These are phyloP conservation scores for Alternaria atra DNA, from an alignment of 2,329 filamentous ascomycete genomes.

Conservation along the genomic window DNA sequence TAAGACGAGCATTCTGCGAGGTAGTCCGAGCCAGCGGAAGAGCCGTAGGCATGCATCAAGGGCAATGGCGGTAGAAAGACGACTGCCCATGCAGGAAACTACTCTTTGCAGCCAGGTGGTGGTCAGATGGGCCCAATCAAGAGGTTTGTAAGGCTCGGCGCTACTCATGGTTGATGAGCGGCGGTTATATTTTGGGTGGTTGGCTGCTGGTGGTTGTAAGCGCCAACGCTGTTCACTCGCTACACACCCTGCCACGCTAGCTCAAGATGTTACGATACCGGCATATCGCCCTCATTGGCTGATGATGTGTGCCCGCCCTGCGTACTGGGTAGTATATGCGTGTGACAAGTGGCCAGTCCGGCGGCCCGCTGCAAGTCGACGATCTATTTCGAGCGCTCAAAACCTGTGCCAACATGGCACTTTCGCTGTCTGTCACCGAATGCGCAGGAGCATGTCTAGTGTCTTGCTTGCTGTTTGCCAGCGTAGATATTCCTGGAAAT, in stretches of 20 bases:
- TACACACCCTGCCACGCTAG: constrained; percentile 35
- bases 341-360: constrained; percentile 38
- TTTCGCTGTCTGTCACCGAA: constrained; percentile 19
- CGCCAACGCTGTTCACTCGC: constrained; percentile 45
- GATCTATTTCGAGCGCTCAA: constrained; percentile 46
- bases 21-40: constrained; percentile 16
- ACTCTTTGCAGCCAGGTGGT: constrained; percentile 38
- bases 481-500: neutral
- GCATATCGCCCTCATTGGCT: constrained; percentile 38
- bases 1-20: constrained; percentile 36
- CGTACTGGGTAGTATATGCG: constrained; percentile 40
- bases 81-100: constrained; percentile 43
- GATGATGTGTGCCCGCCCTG: constrained; percentile 37
- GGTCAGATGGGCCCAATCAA: constrained; percentile 44
- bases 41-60: constrained; percentile 22
- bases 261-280: constrained; percentile 23
- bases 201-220: constrained; percentile 45
- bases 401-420: constrained; percentile 17
- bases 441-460: constrained; percentile 26
- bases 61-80: constrained; percentile 47
- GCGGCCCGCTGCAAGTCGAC: constrained; percentile 44
- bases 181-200: constrained; percentile 51
- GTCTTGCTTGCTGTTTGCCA: constrained; percentile 8
- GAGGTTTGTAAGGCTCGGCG: constrained; percentile 41
- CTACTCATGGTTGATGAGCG: constrained; percentile 37